Percentiles rank a stretch among this genome's conserved stretches.
Evolutionary conservation across 163 green algal genomes (phyloP).

Genomic region (Scenedesmus sp.): DNA sequence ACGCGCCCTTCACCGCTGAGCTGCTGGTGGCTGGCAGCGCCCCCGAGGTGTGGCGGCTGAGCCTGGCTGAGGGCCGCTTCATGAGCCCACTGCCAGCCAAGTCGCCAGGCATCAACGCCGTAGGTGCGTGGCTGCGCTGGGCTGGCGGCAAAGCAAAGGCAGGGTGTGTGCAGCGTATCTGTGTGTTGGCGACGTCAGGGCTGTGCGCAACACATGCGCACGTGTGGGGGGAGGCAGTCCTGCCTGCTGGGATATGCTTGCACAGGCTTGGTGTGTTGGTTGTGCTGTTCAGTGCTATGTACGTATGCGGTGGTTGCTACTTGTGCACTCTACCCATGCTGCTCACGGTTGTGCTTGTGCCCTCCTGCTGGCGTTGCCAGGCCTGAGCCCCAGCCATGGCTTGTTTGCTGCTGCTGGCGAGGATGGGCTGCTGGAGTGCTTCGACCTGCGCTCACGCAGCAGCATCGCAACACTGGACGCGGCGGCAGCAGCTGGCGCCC

Average conservation of each 20-base stretch:
- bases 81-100: slow-evolving; percentile 78
- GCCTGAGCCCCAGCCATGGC: slow-evolving; percentile 85
- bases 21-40: slow-evolving; percentile 87
- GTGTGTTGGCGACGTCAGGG: neutral
- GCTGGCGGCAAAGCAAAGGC: neutral
- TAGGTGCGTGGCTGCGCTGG: slow-evolving; percentile 50
- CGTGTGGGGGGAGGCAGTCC: too few species aligned
- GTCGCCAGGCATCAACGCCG: slow-evolving; percentile 85
- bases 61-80: slow-evolving; percentile 94
- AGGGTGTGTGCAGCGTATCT: neutral
- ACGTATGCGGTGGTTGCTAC: neutral
- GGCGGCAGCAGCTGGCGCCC: slow-evolving; percentile 71
- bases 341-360: neutral
- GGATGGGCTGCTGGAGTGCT: slow-evolving; percentile 95
- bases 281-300: neutral
- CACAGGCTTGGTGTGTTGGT: neutral
- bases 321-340: too few species aligned
- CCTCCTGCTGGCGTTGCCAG: slow-evolving; percentile 50
- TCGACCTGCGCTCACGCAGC: slow-evolving; percentile 82
- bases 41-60: slow-evolving; percentile 91
- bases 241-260: neutral
- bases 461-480: slow-evolving; percentile 78
- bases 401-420: slow-evolving; percentile 91
- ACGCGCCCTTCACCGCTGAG: slow-evolving; percentile 83
- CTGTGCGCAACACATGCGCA: neutral